Conservation (phyloP, 169 alveolate genomes). For the Plasmodium sp. region DNA sequence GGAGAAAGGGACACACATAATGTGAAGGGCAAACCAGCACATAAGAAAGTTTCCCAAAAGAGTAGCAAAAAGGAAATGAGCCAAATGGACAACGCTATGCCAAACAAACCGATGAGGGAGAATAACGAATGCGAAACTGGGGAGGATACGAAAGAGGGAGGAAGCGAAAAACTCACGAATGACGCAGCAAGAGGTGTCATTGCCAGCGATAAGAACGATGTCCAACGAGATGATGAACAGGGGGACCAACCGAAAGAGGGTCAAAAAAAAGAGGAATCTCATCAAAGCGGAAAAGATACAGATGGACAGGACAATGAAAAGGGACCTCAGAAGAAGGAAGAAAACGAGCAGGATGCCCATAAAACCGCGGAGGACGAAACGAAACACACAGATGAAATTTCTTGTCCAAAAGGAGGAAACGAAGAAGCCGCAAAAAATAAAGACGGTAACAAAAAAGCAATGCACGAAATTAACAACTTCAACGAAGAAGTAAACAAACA, state of each 20-base stretch:
- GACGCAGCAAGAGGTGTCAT: neutral
- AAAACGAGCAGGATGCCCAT: neutral
- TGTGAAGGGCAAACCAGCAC: neutral
- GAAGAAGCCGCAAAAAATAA: neutral
- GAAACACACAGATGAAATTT: neutral
- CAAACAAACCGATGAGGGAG: neutral
- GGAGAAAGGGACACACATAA: neutral
- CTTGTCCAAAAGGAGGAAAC: neutral
- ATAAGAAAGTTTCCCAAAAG: constrained; percentile 1
- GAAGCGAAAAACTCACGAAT: neutral
- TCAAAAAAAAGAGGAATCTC: neutral
- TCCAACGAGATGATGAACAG: neutral
- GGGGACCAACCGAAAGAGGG: neutral
- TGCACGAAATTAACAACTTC: neutral
- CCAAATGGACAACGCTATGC: neutral
- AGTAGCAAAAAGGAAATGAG: neutral
- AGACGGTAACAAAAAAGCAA: neutral
- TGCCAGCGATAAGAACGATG: neutral
- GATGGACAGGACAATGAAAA: neutral
- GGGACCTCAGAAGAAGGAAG: neutral
- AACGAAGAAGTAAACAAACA: constrained; percentile 14
- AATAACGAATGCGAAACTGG: neutral
- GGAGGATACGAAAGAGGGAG: neutral
- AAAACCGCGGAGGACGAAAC: neutral
- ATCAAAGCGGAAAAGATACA: neutral